Base-by-base conservation (phyloP, 2,329 filamentous ascomycete species). In the Aureobasidium subglaciale region DNA sequence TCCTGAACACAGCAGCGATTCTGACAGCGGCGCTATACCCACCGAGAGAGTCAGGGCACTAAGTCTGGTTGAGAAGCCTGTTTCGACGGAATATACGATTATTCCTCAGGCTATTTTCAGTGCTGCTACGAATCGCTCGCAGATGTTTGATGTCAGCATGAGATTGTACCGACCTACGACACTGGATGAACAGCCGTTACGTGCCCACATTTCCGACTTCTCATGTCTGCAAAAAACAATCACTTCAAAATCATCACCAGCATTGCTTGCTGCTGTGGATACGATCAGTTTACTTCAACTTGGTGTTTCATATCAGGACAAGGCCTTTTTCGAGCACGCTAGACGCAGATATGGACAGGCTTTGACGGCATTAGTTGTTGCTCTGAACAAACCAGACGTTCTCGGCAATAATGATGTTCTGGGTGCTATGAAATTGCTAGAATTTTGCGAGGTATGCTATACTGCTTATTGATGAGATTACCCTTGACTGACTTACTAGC, bases 271-370 rank as follows among this genome's bases (percentile, higher is more conserved):
- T 20, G 60, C 58, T n/a, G 56, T 68, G 15, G 65, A 68, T 35
- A 62, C 64, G 2, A 46, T 68, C 29, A 60, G 59, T 32, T 49
- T 68, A 35, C 61, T 67, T 5, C 62, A 67, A 34, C 58, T 67
- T 2, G 66, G 66, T 8, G 63, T 59, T 18, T 48, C 61, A 6
- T 58, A 60, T 25, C 60, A 65, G n/a, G 63, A 68, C 42, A 42
- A 58, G 13, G 29, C 37, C 5, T 56, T 68, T 2, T 53, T 68
- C 11, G 46, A 62, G 25, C 59, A 64, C 32, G 59, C 64, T 3
- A 58, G 64, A 11, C 49, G 54, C n/a, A 27, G 55, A 20, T 68
- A 68, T 38, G 60, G 62, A 27, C 57, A 56, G 32, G 61, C 64
- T 2, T 58, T 68, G 9, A 56, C 46, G 11, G 60, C 59, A 6